Evolutionary conservation across 352 stramenopile genomes (phyloP).

Genomic region (Phytopythium sindhum): DNA sequence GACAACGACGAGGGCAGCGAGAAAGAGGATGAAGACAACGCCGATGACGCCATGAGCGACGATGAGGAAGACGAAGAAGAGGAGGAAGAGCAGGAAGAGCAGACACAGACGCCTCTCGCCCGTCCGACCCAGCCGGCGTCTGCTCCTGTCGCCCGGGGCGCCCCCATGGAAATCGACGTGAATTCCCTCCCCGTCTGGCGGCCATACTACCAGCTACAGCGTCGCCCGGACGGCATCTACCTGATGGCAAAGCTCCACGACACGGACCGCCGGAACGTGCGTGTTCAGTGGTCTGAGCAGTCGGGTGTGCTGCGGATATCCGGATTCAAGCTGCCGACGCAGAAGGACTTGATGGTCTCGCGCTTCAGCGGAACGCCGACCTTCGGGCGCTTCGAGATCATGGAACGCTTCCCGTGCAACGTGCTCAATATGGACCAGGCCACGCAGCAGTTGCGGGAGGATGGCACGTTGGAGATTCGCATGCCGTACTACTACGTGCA

Average conservation of each 20-base stretch:
- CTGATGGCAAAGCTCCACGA: conserved; percentile 28
- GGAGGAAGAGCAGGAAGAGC: conserved; percentile 14
- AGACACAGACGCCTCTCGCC: conserved; percentile 6
- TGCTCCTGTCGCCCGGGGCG: background rate
- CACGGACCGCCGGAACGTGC: conserved; percentile 29
- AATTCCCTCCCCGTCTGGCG: conserved; percentile 43
- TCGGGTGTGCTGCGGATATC: conserved; percentile 38
- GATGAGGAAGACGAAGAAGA: conserved; percentile 16
- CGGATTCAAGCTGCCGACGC: conserved; percentile 48
- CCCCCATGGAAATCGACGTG: conserved; percentile 15
- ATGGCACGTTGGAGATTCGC: conserved; percentile 54
- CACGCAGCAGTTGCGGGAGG: conserved; percentile 40
- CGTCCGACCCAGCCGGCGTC: background rate
- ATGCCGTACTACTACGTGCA: conserved; percentile 47
- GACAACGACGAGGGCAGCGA: conserved; percentile 11
- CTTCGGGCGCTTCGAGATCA: conserved; percentile 68
- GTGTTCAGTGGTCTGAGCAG: conserved; percentile 39
- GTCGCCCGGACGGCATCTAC: conserved; percentile 40
- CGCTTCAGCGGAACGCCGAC: conserved; percentile 47
- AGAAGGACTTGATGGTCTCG: conserved; percentile 56
- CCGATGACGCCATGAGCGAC: conserved; percentile 8
- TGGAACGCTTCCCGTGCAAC: conserved; percentile 41
- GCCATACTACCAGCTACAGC: conserved; percentile 61
- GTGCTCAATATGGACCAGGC: conserved; percentile 47
- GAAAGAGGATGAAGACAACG: conserved; percentile 16